phyloP scores from a whole-genome alignment of 306 rosid genomes.

The Lupinus albus region DNA sequence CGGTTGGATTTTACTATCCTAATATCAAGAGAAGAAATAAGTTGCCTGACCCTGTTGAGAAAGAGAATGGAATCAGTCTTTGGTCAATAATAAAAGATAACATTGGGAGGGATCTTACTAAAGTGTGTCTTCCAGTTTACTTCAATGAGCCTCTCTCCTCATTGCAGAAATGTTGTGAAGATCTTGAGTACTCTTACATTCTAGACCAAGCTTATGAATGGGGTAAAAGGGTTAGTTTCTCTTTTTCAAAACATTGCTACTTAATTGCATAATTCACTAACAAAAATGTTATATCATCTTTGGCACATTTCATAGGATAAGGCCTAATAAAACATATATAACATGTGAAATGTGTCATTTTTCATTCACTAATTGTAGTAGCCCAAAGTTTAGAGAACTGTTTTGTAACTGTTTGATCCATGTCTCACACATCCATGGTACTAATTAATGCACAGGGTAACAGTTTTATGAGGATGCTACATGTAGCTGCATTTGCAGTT shows the following conservation, averaged over 20 bases:
- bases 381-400: constrained; percentile 6
- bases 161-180: constrained; percentile 87
- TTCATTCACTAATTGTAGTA: constrained; percentile 14
- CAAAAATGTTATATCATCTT: too few species aligned
- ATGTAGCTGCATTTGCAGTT: constrained; percentile 94
- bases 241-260: constrained; percentile 13
- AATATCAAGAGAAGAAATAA: constrained; percentile 66
- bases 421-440: constrained; percentile 27
- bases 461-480: constrained; percentile 71
- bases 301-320: too few species aligned
- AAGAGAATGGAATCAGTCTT: constrained; percentile 78
- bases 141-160: constrained; percentile 93
- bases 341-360: too few species aligned
- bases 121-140: constrained; percentile 90
- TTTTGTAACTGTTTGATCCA: background rate
- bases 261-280: constrained; percentile 18
- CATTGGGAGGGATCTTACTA: constrained; percentile 89
- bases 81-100: constrained; percentile 96
- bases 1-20: constrained; percentile 65
- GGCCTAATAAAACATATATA: too few species aligned
- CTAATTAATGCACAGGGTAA: constrained; percentile 66
- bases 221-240: constrained; percentile 73
- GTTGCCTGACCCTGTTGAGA: constrained; percentile 88
- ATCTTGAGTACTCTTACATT: constrained; percentile 79
- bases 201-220: constrained; percentile 82